phyloP scores from a whole-genome alignment of 1,284 basidiomycete species.

The Sphaerobolus stellatus region DNA sequence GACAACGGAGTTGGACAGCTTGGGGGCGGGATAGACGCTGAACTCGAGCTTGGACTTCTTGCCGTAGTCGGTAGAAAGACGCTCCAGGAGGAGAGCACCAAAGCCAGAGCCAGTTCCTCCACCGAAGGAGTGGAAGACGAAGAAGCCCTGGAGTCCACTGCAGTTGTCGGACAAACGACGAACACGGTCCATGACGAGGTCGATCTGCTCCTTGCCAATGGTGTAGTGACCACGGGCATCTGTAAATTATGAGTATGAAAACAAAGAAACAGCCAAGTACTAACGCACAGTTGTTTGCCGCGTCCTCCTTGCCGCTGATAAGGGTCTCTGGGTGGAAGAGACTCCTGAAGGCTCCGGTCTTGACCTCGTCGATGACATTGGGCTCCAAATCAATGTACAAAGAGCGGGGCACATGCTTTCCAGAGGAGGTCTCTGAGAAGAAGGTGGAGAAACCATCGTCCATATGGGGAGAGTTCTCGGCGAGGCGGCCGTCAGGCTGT shows the following conservation, averaged over 20 bases:
- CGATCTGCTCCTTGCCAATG: slow-evolving; percentile 93
- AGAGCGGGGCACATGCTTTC: slow-evolving; percentile 97
- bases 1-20: slow-evolving; percentile 94
- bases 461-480: slow-evolving; percentile 69
- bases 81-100: slow-evolving; percentile 94
- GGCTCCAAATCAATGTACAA: slow-evolving; percentile 98
- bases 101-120: slow-evolving; percentile 99
- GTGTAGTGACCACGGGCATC: slow-evolving; percentile 99
- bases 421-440: slow-evolving; percentile 88
- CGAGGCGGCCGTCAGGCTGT: slow-evolving; percentile 89
- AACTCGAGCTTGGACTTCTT: slow-evolving; percentile 99
- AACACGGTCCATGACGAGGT: slow-evolving; percentile 93
- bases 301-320: slow-evolving; percentile 99
- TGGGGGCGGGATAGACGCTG: slow-evolving; percentile 95
- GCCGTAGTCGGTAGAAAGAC: slow-evolving; percentile 96
- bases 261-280: slow-evolving; percentile 15
- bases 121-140: slow-evolving; percentile 99
- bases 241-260: slow-evolving; percentile 30
- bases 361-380: slow-evolving; percentile 95
- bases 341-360: slow-evolving; percentile 89
- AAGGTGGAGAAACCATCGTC: slow-evolving; percentile 97
- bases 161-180: slow-evolving; percentile 97
- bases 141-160: slow-evolving; percentile 98
- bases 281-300: slow-evolving; percentile 93
- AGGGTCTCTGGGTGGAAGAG: slow-evolving; percentile 99